Percentiles rank a stretch among this genome's conserved stretches.
Evolutionary conservation across 176 grass and related monocot genomes (phyloP).

Genomic region (Dendrocalamus sinicus): DNA sequence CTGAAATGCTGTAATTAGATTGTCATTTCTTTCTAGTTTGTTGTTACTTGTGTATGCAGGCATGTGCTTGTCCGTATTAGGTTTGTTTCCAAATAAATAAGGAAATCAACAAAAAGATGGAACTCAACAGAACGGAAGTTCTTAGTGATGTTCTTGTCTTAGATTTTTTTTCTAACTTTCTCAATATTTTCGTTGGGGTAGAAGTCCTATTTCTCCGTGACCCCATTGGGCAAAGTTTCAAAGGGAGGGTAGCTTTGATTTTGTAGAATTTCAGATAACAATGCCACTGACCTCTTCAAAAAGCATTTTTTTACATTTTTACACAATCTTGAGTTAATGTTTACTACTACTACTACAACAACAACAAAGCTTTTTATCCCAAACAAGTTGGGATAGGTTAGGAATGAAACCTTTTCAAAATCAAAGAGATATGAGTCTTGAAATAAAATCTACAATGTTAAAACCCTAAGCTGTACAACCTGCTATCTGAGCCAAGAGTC

Average conservation of each 20-base stretch:
- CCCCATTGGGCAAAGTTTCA: not conserved
- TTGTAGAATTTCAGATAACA: constrained; percentile 4
- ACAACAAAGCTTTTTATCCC: too few species aligned
- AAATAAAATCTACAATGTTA: too few species aligned
- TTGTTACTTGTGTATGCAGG: constrained; percentile 3
- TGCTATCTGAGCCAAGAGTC: too few species aligned
- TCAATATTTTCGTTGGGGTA: not conserved
- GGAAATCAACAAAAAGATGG: not conserved
- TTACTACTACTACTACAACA: not conserved
- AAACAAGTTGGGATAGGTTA: too few species aligned
- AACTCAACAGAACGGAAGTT: not conserved
- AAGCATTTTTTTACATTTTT: not conserved
- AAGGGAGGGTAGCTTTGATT: not conserved
- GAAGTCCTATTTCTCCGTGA: not conserved
- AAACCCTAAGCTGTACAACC: too few species aligned
- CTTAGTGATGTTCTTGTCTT: constrained; percentile 12
- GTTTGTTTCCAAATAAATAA: not conserved
- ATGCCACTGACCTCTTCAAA: not conserved
- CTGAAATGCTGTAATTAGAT: not conserved
- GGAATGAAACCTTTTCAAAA: too few species aligned
- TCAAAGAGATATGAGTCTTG: too few species aligned
- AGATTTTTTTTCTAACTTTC: not conserved
- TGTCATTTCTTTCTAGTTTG: not conserved
- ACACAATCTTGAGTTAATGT: not conserved
- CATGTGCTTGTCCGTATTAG: not conserved